phyloP scores from a whole-genome alignment of 2,329 filamentous ascomycete species.

The Malbranchea zuffiana region DNA sequence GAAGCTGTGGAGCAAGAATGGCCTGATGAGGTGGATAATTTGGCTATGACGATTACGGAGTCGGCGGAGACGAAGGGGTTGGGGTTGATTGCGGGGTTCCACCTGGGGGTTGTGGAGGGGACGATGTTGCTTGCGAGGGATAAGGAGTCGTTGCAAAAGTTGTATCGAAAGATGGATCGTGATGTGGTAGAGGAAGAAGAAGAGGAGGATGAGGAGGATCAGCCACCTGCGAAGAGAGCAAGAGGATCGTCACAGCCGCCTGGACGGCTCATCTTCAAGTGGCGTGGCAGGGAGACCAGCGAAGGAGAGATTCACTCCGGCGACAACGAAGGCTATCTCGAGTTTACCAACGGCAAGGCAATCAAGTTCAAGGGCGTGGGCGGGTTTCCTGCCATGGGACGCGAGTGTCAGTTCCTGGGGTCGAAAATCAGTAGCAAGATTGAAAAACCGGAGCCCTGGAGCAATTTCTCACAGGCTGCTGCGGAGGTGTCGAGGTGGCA shows the following conservation, averaged over 20 bases:
- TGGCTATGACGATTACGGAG: conserved; percentile 13
- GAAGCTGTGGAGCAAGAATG: conserved; percentile 11
- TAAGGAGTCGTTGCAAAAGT: conserved; percentile 6
- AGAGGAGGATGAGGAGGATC: conserved; percentile 8
- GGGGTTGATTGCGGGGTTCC: conserved; percentile 13
- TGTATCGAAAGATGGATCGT: conserved; percentile 4
- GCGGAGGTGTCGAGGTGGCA: conserved; percentile 9
- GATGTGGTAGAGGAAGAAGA: conserved; percentile 3
- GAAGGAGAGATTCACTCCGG: conserved; percentile 10
- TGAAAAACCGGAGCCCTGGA: conserved; percentile 10
- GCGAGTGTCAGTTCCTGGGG: conserved; percentile 11
- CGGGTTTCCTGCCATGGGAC: conserved; percentile 12
- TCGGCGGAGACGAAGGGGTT: conserved; percentile 1
- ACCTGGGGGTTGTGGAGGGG: conserved; percentile 15
- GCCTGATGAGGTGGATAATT: conserved; percentile 11
- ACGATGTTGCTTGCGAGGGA: conserved; percentile 15
- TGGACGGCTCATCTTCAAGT: conserved; percentile 13
- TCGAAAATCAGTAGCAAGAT: conserved; percentile 8
- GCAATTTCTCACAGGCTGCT: conserved; percentile 6
- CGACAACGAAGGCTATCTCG: conserved; percentile 11
- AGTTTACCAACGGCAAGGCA: conserved; percentile 10
- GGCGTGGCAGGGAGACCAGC: conserved; percentile 13
- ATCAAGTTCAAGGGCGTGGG: conserved; percentile 13
- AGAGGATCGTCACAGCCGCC: neutral
- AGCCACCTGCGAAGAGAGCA: conserved; percentile 6